A percentile compares a stretch with the other conserved stretches of the same genome.
phyloP scores from a whole-genome alignment of 2,329 filamentous ascomycete genomes.

The Coniochaeta sp. region DNA sequence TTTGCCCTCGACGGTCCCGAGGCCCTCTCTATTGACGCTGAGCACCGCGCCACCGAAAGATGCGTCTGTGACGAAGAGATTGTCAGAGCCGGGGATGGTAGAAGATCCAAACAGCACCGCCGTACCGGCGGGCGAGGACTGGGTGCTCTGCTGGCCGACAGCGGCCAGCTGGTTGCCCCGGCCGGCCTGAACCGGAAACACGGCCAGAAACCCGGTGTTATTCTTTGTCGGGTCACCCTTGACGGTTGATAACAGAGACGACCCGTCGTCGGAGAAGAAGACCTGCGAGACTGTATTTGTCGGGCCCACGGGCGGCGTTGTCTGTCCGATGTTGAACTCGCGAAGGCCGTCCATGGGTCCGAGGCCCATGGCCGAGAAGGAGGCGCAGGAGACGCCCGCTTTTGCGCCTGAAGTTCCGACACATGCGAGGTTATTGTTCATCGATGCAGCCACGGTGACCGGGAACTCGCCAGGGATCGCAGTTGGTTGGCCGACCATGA shows the following conservation, averaged over 20 bases:
- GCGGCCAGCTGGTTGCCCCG: constrained; percentile 3
- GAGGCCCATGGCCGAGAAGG: constrained; percentile 30
- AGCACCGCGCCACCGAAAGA: constrained; percentile 48
- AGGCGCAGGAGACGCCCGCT: constrained; percentile 36
- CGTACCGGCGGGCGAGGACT: constrained; percentile 44
- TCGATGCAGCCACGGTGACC: constrained; percentile 40
- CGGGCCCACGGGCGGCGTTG: constrained; percentile 50
- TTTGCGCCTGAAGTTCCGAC: constrained; percentile 35
- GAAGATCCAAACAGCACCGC: constrained; percentile 46
- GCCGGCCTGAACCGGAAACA: constrained; percentile 32
- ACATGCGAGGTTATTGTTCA: constrained; percentile 33
- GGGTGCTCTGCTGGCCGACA: constrained; percentile 18
- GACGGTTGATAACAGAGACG: constrained; percentile 45
- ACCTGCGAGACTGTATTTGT: constrained; percentile 52
- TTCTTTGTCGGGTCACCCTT: constrained; percentile 51
- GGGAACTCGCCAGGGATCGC: constrained; percentile 43
- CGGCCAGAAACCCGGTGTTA: constrained; percentile 48
- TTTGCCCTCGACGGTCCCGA: constrained; percentile 27
- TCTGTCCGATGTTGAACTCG: constrained; percentile 43
- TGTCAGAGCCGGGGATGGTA: constrained; percentile 31
- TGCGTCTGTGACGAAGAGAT: constrained; percentile 48
- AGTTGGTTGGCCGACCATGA: constrained; percentile 32
- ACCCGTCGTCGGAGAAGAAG: constrained; percentile 50
- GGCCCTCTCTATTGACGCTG: constrained; percentile 25
- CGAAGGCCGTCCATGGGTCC: constrained; percentile 35